A percentile compares a stretch with the other conserved stretches of the same genome.
phyloP scores from a whole-genome alignment of 805 yeast genomes.

The Hanseniaspora valbyensis region DNA sequence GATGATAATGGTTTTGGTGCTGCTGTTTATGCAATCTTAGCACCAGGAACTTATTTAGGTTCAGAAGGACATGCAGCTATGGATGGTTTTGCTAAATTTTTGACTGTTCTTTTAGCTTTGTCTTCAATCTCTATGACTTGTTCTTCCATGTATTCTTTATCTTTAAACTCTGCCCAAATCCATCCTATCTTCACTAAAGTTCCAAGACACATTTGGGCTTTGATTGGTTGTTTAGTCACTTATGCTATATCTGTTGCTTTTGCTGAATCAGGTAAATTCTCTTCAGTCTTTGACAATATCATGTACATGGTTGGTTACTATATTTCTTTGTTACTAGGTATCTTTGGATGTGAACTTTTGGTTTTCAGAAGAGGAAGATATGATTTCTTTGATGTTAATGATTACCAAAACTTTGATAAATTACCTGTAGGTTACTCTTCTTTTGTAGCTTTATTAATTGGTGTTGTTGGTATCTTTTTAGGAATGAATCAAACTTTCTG shows the following conservation, averaged over 20 bases:
- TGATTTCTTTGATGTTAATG: constrained; percentile 49
- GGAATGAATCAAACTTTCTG: constrained; percentile 88
- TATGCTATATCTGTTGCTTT: constrained; percentile 81
- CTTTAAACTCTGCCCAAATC: constrained; percentile 71
- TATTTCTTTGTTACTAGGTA: constrained; percentile 70
- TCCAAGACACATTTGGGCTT: constrained; percentile 77
- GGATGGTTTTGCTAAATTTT: constrained; percentile 82
- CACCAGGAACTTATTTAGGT: constrained; percentile 43
- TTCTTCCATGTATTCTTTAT: constrained; percentile 86
- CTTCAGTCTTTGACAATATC: constrained; percentile 61
- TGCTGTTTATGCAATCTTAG: constrained; percentile 63
- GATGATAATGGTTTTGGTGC: constrained; percentile 59
- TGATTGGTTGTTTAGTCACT: constrained; percentile 59
- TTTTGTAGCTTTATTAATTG: constrained; percentile 63
- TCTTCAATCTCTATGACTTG: constrained; percentile 83
- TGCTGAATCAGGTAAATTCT: constrained; percentile 72
- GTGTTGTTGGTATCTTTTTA: constrained; percentile 70
- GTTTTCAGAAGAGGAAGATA: constrained; percentile 53
- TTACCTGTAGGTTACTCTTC: constrained; percentile 75
- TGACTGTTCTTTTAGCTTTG: constrained; percentile 69
- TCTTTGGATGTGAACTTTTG: constrained; percentile 68
- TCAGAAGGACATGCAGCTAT: constrained; percentile 62
- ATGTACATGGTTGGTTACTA: constrained; percentile 88
- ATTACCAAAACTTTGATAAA: constrained; percentile 44
- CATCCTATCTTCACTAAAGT: constrained; percentile 60